phyloP scores from a whole-genome alignment of 495 filamentous ascomycete species.

The Annulohypoxylon moriforme region DNA sequence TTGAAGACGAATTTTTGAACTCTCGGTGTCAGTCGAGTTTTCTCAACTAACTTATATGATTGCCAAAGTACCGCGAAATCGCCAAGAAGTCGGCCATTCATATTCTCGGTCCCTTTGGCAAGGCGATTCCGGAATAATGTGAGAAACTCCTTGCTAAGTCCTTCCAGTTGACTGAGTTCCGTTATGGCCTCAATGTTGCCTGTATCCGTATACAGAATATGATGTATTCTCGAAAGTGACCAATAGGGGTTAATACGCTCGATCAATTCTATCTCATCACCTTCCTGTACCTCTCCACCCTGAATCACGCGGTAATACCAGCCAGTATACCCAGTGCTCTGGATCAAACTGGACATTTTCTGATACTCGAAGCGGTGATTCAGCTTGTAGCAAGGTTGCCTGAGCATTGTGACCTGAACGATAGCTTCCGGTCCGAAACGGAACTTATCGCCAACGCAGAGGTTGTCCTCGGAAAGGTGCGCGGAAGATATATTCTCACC shows the following conservation, averaged over 20 bases:
- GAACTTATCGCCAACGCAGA: slow-evolving; percentile 61
- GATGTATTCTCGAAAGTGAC: slow-evolving; percentile 55
- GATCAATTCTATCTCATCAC: slow-evolving; percentile 51
- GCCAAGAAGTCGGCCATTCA: slow-evolving; percentile 35
- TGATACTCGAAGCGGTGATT: slow-evolving; percentile 54
- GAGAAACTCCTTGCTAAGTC: slow-evolving; percentile 51
- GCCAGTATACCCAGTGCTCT: slow-evolving; percentile 55
- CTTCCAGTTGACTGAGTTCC: slow-evolving; percentile 50
- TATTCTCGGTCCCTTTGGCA: slow-evolving; percentile 42
- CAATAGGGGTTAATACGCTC: slow-evolving; percentile 55
- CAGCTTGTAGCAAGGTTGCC: slow-evolving; percentile 57
- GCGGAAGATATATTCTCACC: slow-evolving; percentile 58
- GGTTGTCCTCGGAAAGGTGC: slow-evolving; percentile 54
- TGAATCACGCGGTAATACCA: slow-evolving; percentile 59
- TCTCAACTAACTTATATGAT: slow-evolving; percentile 43
- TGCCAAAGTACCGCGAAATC: slow-evolving; percentile 41
- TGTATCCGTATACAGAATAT: slow-evolving; percentile 54
- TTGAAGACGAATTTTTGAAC: slow-evolving; percentile 43
- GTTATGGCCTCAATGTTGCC: slow-evolving; percentile 50
- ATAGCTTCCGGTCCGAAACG: slow-evolving; percentile 46
- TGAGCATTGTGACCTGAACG: slow-evolving; percentile 51
- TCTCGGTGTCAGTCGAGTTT: slow-evolving; percentile 31
- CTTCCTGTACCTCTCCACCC: slow-evolving; percentile 52
- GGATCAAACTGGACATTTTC: slow-evolving; percentile 54
- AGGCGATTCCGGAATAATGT: slow-evolving; percentile 36